Evolutionary conservation across 1,284 basidiomycete species (phyloP).

Genomic region (Neotropicomus parvogracilis): DNA sequence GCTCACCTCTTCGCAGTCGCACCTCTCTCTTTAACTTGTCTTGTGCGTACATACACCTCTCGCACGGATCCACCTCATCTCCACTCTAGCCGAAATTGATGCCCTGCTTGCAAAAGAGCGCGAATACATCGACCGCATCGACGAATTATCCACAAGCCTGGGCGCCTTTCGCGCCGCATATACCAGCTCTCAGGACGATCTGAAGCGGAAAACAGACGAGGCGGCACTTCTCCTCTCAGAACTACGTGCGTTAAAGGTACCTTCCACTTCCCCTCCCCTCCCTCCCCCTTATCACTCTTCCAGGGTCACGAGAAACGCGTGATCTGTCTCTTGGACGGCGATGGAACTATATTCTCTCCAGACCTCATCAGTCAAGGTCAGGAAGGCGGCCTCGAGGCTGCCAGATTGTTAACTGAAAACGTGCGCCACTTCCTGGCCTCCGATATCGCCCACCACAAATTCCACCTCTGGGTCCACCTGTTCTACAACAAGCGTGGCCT

Average conservation of each 20-base stretch:
- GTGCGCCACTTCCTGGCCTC: constrained; percentile 43
- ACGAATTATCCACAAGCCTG: constrained; percentile 27
- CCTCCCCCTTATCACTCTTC: constrained; percentile 5
- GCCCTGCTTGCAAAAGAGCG: constrained; percentile 22
- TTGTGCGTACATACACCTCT: constrained; percentile 10
- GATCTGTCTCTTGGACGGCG: constrained; percentile 61
- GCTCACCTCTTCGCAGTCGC: constrained; percentile 2
- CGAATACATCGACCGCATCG: constrained; percentile 19
- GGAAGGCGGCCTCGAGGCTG: constrained; percentile 54
- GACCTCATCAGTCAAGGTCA: constrained; percentile 52
- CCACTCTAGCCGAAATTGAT: constrained; percentile 30
- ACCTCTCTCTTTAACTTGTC: constrained; percentile 11
- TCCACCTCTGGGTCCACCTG: constrained; percentile 59
- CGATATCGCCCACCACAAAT: constrained; percentile 41
- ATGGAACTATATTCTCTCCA: constrained; percentile 58
- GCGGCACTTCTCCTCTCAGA: constrained; percentile 18
- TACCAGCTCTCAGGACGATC: constrained; percentile 18
- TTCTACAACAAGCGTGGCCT: constrained; percentile 64
- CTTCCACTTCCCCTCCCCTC: background rate
- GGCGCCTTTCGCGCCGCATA: constrained; percentile 27
- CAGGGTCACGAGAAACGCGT: constrained; percentile 47
- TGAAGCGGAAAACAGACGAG: constrained; percentile 21
- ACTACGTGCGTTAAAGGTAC: constrained; percentile 26
- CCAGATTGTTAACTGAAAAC: constrained; percentile 48
- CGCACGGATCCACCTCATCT: background rate